Percentiles rank a stretch among this genome's conserved stretches.
These are phyloP conservation scores for Pleomassaria siparia DNA, from an alignment of 2,329 filamentous ascomycete genomes.

Conservation along the genomic window DNA sequence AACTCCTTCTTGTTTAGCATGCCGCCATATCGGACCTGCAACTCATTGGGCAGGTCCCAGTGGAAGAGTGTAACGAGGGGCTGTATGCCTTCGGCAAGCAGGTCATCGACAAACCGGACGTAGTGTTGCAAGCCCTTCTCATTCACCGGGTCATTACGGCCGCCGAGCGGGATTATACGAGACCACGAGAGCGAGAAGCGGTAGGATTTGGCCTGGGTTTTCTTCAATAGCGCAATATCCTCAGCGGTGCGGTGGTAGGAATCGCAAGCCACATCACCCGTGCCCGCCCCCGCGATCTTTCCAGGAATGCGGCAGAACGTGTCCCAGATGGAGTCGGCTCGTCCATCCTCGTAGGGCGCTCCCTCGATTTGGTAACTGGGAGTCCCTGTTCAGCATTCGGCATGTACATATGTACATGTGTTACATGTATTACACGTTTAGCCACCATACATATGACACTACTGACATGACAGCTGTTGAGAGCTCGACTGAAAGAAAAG, in stretches of 20 bases:
- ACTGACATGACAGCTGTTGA: too few species aligned
- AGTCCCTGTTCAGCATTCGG: constrained; percentile 22
- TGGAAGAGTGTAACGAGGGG: constrained; percentile 85
- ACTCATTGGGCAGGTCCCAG: constrained; percentile 80
- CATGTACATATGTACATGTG: too few species aligned
- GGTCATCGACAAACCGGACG: constrained; percentile 74
- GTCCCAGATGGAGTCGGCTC: constrained; percentile 85
- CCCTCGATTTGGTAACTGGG: constrained; percentile 86
- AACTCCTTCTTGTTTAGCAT: constrained; percentile 81
- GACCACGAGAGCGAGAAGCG: constrained; percentile 85
- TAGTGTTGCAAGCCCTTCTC: constrained; percentile 77
- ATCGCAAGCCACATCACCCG: constrained; percentile 79
- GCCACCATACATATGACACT: too few species aligned
- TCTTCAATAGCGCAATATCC: constrained; percentile 77
- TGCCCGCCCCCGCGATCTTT: constrained; percentile 78
- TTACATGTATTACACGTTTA: too few species aligned
- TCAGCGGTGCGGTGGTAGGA: constrained; percentile 78
- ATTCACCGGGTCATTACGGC: constrained; percentile 80
- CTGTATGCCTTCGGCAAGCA: constrained; percentile 73
- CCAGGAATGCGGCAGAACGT: constrained; percentile 79
- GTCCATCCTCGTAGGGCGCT: constrained; percentile 71
- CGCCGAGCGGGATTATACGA: constrained; percentile 82
- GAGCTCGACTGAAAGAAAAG: too few species aligned
- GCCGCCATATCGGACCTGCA: constrained; percentile 80
- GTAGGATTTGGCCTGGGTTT: constrained; percentile 72